Base-by-base conservation (phyloP, 192 early-diverging fungal species). In the Gryganskiella cystojenkinii region DNA sequence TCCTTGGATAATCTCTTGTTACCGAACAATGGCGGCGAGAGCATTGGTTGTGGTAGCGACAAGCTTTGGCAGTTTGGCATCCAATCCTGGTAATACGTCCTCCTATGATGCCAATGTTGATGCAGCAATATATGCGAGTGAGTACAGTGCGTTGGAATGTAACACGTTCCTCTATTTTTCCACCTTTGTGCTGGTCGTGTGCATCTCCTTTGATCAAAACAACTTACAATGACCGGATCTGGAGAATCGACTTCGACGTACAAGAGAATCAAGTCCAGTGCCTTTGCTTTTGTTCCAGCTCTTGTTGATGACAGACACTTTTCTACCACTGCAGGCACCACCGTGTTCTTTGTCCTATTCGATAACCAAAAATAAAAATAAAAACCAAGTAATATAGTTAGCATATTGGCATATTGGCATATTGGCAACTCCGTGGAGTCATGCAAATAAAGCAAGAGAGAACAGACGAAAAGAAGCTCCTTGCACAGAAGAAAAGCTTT, bases 61-160 rank as follows among this genome's bases (percentile, higher is more conserved):
- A 7, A 94, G 87, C 68, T 99, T 99, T 25, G 97, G 98, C 56
- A 92, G 92, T 79, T 99, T 99, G 85, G 94, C 91, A 15, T 89
- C 86, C 44, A 97, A 80, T 0, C 91, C 92, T 40, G 86, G 86
- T 9, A 98, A 64, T 22, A 98, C 82, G 31, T 90, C 84, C 82
- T 92, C 91, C 92, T 93, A 68, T 28, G n/a, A 22, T 31, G 52
- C 14, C 17, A 17, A 30, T 22, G 4, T 47, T 20, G 25, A 11
- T n/a, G 20, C 14, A 24, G 49, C 25, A 24, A 50, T 24, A 24
- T n/a, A 52, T 31, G 9, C 30, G 27, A 65, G 17, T 56, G 56
- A 58, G 37, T 10, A 63, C 0, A n/a, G 33, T 50, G 49, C n/a
- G n/a, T n/a, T 63, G 15, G 47, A 20, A 50, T 45, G 24, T 14